Conservation (phyloP, 2,329 filamentous ascomycete species). For the Triangularia verruculosa region DNA sequence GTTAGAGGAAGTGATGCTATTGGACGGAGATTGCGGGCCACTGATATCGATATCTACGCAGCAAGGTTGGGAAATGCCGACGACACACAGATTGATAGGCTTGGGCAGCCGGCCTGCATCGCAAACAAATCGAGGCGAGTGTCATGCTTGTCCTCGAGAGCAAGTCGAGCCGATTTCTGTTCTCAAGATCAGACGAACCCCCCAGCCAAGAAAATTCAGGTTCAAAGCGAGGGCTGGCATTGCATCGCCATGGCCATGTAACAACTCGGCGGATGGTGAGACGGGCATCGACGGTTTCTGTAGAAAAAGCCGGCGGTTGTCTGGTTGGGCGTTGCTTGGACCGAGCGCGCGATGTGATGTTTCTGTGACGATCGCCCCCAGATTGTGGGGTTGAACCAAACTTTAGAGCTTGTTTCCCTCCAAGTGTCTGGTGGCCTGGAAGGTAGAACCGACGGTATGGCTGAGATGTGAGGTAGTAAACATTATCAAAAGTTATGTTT, state of each 20-base stretch:
- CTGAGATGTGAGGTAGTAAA: not conserved
- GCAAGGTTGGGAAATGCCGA: not conserved
- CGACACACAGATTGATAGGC: not conserved
- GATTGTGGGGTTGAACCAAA: not conserved
- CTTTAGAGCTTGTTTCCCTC: not conserved
- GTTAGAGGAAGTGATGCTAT: not conserved
- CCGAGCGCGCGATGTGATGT: not conserved
- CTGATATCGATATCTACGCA: not conserved
- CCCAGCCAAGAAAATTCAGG: not conserved
- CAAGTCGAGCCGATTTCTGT: not conserved
- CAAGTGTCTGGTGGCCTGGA: not conserved
- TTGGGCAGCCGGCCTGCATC: not conserved
- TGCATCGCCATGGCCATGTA: not conserved
- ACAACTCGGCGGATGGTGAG: constrained; percentile 3
- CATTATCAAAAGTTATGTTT: not conserved
- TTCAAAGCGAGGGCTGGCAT: not conserved
- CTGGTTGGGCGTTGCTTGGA: constrained; percentile 5
- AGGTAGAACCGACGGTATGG: not conserved
- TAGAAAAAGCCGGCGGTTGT: not conserved
- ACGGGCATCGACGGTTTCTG: not conserved
- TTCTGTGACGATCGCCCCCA: not conserved
- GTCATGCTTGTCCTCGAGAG: not conserved
- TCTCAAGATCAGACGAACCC: constrained; percentile 1
- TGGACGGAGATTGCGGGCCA: not conserved
- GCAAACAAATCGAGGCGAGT: not conserved